Percentiles rank a stretch among this genome's conserved stretches.
These are phyloP conservation scores for Corchorus olitorius DNA, from an alignment of 345 rosid genomes.

Conservation along the genomic window DNA sequence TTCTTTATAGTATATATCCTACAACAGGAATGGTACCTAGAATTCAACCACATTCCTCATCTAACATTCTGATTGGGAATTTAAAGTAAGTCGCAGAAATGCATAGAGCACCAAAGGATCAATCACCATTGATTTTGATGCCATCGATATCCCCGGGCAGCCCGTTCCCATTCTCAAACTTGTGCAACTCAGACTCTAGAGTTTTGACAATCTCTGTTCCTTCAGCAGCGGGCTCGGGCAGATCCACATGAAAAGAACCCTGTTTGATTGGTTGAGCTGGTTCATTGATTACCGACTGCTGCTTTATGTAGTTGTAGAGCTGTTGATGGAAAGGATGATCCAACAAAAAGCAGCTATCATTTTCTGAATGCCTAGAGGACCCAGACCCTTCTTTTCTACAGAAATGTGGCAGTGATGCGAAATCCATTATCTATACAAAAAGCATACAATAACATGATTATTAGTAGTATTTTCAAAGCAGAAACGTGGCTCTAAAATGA, in stretches of 20 bases:
- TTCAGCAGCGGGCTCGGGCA: slow-evolving; percentile 67
- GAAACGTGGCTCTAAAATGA: background rate
- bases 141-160: slow-evolving; percentile 33
- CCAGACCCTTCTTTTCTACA: slow-evolving; percentile 85
- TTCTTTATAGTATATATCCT: slow-evolving; percentile 6
- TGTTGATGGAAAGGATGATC: slow-evolving; percentile 91
- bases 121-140: slow-evolving; percentile 38
- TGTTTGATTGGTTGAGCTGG: slow-evolving; percentile 62
- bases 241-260: slow-evolving; percentile 85
- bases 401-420: slow-evolving; percentile 83
- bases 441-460: slow-evolving; percentile 9
- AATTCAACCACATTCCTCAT: slow-evolving; percentile 8
- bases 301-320: slow-evolving; percentile 80
- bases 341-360: slow-evolving; percentile 57
- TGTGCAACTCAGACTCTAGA: slow-evolving; percentile 75
- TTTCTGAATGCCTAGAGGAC: slow-evolving; percentile 59
- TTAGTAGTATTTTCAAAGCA: background rate
- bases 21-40: slow-evolving; percentile 11
- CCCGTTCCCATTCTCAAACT: slow-evolving; percentile 54
- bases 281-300: slow-evolving; percentile 43
- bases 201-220: slow-evolving; percentile 65
- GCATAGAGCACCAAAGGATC: slow-evolving; percentile 7
- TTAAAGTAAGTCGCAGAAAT: background rate
- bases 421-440: slow-evolving; percentile 72
- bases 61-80: slow-evolving; percentile 3